A percentile compares a stretch with the other conserved stretches of the same genome.
These are phyloP conservation scores for Trichoderma citrinoviride DNA, from an alignment of 2,329 filamentous ascomycete genomes.

Conservation along the genomic window DNA sequence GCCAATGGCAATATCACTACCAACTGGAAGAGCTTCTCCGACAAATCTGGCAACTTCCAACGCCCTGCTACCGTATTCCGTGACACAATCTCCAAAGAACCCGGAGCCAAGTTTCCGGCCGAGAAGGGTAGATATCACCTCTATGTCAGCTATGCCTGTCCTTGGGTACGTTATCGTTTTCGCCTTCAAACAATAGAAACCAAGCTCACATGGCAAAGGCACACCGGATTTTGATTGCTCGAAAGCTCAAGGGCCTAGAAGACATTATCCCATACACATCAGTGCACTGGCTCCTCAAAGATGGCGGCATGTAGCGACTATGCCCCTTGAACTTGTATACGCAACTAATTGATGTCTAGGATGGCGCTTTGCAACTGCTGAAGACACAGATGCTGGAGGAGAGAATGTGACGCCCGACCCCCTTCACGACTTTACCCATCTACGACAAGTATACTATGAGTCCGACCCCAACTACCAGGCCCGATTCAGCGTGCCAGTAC, in stretches of 20 bases:
- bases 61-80: conserved; percentile 78
- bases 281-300: conserved; percentile 83
- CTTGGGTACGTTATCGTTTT: conserved; percentile 57
- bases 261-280: conserved; percentile 74
- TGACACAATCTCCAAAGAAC: conserved; percentile 68
- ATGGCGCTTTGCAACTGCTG: conserved; percentile 74
- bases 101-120: conserved; percentile 70
- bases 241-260: conserved; percentile 86
- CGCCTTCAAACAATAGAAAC: too few species aligned
- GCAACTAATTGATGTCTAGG: neutral
- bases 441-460: conserved; percentile 76
- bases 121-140: conserved; percentile 90
- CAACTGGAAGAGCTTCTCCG: conserved; percentile 73
- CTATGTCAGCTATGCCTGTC: conserved; percentile 88
- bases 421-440: conserved; percentile 64
- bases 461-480: conserved; percentile 68
- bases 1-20: conserved; percentile 60
- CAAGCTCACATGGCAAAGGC: conserved; percentile 44
- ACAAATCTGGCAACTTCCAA: conserved; percentile 87
- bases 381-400: conserved; percentile 51
- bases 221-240: conserved; percentile 78
- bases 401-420: conserved; percentile 64
- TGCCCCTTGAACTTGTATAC: neutral
- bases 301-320: conserved; percentile 45
- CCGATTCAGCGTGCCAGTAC: conserved; percentile 80